Evolutionary conservation across 805 yeast genomes (phyloP), one percentile per base, ranked within the genome.

Genomic region (Sugiyamaella lignohabitans): DNA sequence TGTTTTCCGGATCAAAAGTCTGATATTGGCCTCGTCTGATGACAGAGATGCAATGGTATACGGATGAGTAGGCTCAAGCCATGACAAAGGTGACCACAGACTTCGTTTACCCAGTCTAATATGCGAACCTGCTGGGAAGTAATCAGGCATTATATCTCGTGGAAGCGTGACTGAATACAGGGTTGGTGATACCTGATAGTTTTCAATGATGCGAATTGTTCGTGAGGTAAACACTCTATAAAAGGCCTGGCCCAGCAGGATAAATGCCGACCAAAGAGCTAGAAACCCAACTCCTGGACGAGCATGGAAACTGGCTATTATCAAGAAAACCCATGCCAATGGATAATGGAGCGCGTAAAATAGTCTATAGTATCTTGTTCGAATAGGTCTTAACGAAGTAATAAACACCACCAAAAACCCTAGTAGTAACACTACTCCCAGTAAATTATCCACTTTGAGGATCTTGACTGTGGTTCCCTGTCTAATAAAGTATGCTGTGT

Each of bases 291-390:
- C 74, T 4, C 79, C 74, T 0, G 98, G 98, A 52, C 95, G 74
- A 1, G 91, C 87, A 62, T 91, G 98, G 55, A 76, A 71, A 51
- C 82, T 82, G 5, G 87, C 61, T 20, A 82, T 66, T 1, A 85
- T 58, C 3, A 89, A 81, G 16, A 79, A 72, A 3, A 77, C 58
- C 96, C 96, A 88, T 1, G 95, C 81, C 60, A 82, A 74, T 5
- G 79, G 57, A 53, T 87, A 85, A 65, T 91, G 98, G 40, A 77
- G 66, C 45, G 73, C 66, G 60, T 78, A 89, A 55, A 91, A 91
- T 0, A 78, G 41, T 49, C 73, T 75, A 65, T 84, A 91, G 45
- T 68, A 71, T 8, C 66, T 54, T 48, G 84, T 72, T 55, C 97
- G 74, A 21, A 85, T 60, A 23, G 66, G 69, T 49, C 78, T 79